Percentiles rank a stretch among this genome's conserved stretches.
Conservation (phyloP, 176 grass and related monocot species). For the Aechmea fasciata region DNA sequence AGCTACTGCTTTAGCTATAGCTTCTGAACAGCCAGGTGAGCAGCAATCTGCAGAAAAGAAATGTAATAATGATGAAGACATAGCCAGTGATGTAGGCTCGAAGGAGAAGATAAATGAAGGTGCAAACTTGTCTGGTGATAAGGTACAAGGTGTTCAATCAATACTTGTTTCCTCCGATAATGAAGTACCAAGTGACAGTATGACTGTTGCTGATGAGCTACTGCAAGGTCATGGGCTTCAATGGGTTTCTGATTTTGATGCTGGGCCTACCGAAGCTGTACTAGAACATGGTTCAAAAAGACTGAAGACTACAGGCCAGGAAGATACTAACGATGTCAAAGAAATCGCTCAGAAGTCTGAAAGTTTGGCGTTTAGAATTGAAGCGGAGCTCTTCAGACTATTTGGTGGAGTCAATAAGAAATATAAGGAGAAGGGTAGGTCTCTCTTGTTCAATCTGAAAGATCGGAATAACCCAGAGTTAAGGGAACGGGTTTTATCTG, state of each 20-base stretch:
- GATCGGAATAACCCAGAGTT: constrained; percentile 59
- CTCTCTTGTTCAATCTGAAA: constrained; percentile 76
- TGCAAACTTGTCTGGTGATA: background rate
- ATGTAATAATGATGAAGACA: constrained; percentile 18
- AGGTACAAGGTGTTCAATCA: constrained; percentile 22
- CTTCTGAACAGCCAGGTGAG: constrained; percentile 26
- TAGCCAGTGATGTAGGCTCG: constrained; percentile 7
- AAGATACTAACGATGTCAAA: constrained; percentile 16
- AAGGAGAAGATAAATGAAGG: constrained; percentile 6
- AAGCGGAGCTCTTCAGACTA: constrained; percentile 63
- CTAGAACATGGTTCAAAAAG: constrained; percentile 20
- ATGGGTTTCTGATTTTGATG: constrained; percentile 64
- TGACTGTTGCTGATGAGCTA: constrained; percentile 64
- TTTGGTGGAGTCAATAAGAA: constrained; percentile 79
- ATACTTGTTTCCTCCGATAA: constrained; percentile 28
- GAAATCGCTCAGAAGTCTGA: constrained; percentile 24
- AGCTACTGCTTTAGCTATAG: constrained; percentile 31
- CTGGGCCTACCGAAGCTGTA: constrained; percentile 17
- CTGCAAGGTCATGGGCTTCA: constrained; percentile 90
- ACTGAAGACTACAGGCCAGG: constrained; percentile 19
- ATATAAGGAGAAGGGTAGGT: constrained; percentile 81
- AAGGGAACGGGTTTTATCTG: constrained; percentile 54
- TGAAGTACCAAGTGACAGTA: constrained; percentile 35
- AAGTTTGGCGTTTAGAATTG: constrained; percentile 45
- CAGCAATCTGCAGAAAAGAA: constrained; percentile 18